phyloP scores from a whole-genome alignment of 108 stramenopile species.

The Skeletonema costatum region DNA sequence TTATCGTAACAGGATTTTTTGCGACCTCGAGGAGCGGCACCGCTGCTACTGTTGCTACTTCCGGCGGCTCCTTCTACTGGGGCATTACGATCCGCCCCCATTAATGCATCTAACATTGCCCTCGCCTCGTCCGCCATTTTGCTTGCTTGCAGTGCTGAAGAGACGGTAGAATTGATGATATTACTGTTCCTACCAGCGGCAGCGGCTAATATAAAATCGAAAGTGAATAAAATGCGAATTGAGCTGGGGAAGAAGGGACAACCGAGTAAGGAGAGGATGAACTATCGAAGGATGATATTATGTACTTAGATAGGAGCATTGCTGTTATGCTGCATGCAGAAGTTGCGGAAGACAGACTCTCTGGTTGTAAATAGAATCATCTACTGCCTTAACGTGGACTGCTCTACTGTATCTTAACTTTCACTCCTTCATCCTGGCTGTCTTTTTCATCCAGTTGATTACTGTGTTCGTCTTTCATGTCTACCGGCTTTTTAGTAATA shows the following conservation, averaged over 20 bases:
- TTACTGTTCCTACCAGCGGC: too few species aligned
- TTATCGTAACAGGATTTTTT: conserved; percentile 81
- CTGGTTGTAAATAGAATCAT: too few species aligned
- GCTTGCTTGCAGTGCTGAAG: neutral
- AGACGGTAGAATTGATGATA: too few species aligned
- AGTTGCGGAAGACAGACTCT: too few species aligned
- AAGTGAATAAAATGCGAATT: too few species aligned
- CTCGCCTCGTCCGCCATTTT: conserved; percentile 74
- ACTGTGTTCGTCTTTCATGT: neutral
- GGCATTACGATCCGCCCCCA: conserved; percentile 90
- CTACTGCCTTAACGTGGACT: neutral
- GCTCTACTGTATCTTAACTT: neutral
- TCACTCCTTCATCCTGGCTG: neutral
- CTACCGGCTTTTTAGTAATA: neutral
- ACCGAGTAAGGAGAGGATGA: too few species aligned
- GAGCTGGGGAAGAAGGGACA: too few species aligned
- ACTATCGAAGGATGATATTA: too few species aligned
- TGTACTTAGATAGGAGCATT: too few species aligned
- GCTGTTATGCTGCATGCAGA: too few species aligned
- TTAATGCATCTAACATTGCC: conserved; percentile 82
- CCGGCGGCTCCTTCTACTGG: conserved; percentile 49
- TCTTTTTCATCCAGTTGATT: too few species aligned
- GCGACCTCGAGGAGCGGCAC: conserved; percentile 24
- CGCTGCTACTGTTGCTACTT: conserved; percentile 19
- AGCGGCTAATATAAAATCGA: too few species aligned